Evolutionary conservation across 2,329 filamentous ascomycete species (phyloP).

Genomic region (Zarea fungicola): DNA sequence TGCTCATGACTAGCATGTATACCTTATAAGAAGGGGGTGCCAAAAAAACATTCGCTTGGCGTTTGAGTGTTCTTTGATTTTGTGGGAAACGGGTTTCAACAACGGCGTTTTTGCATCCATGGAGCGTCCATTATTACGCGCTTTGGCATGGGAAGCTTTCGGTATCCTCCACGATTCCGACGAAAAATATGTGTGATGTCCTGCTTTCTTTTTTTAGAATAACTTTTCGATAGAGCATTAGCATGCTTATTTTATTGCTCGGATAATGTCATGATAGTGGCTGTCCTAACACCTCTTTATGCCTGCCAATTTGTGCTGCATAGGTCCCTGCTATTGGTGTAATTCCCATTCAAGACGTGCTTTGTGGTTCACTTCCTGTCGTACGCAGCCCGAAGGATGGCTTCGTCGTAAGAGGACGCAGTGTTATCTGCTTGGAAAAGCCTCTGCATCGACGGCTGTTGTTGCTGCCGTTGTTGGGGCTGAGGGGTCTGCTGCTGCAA

Average conservation of each 20-base stretch:
- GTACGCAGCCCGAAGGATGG: slow-evolving; percentile 30
- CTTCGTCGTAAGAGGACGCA: slow-evolving; percentile 30
- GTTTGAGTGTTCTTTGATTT: slow-evolving; percentile 27
- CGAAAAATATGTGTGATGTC: slow-evolving; percentile 17
- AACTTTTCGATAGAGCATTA: not conserved
- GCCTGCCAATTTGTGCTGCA: no score
- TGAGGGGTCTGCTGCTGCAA: slow-evolving; percentile 1
- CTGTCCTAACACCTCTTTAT: no score
- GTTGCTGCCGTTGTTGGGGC: not conserved
- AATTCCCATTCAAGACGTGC: no score
- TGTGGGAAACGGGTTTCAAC: slow-evolving; percentile 47
- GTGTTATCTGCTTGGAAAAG: slow-evolving; percentile 29
- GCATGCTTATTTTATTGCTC: not conserved
- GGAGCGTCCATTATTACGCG: slow-evolving; percentile 14
- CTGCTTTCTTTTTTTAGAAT: slow-evolving; percentile 8
- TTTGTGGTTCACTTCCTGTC: slow-evolving; percentile 22
- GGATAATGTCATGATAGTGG: not conserved
- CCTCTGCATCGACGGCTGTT: slow-evolving; percentile 16
- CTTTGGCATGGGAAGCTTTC: slow-evolving; percentile 15
- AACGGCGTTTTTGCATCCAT: slow-evolving; percentile 42
- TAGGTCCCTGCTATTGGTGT: no score
- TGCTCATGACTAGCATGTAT: slow-evolving; percentile 7
- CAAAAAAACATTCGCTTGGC: slow-evolving; percentile 25
- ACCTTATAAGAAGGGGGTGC: not conserved
- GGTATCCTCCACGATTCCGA: slow-evolving; percentile 40